phyloP scores from a whole-genome alignment of 139 green algal genomes.

The Chlorella sp. region DNA sequence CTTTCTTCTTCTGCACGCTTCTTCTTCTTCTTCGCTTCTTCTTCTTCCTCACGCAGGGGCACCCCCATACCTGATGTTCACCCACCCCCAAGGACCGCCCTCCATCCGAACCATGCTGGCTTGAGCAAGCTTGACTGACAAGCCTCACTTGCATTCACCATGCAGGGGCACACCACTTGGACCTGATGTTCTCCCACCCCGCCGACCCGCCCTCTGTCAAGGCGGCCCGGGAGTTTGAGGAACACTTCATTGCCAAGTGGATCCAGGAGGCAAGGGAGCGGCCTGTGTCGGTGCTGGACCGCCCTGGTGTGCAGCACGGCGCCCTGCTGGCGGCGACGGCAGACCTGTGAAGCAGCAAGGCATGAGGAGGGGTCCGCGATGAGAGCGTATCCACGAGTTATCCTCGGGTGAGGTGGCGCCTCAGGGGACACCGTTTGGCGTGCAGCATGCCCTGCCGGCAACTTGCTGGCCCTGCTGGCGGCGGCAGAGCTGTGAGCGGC shows the following conservation, averaged over 20 bases:
- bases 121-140: background rate
- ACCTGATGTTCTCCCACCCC: conserved; percentile 60
- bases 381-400: too few species aligned
- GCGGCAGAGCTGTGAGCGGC: too few species aligned
- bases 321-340: background rate
- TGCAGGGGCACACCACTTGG: conserved; percentile 30
- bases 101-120: background rate
- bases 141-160: background rate
- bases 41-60: background rate
- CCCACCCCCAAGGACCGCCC: too few species aligned
- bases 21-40: background rate
- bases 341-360: too few species aligned
- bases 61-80: too few species aligned
- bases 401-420: too few species aligned
- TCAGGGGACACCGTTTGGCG: too few species aligned
- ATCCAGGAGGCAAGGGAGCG: conserved; percentile 42
- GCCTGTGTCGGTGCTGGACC: background rate
- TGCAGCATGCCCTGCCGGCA: too few species aligned
- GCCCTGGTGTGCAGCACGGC: background rate
- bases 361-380: too few species aligned
- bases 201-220: conserved; percentile 57
- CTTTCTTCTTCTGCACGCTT: too few species aligned
- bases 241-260: conserved; percentile 57
- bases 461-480: background rate
- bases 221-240: conserved; percentile 46